Evolutionary conservation across 768 basidiomycete genomes (phyloP).

Genomic region (Suillus weaverae): DNA sequence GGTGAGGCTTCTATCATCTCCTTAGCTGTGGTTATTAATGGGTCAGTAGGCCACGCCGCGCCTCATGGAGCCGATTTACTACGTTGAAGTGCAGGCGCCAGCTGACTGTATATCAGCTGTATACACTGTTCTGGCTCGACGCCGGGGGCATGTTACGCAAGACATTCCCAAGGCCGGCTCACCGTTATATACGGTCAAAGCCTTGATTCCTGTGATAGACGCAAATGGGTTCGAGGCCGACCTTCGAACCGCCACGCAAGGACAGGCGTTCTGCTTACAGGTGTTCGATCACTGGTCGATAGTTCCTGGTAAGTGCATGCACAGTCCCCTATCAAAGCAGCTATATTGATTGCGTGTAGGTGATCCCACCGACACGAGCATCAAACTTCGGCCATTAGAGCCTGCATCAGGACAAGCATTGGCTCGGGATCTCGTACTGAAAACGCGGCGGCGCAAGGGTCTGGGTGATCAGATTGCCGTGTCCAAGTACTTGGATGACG

Average conservation of each 20-base stretch:
- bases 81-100: constrained; percentile 98
- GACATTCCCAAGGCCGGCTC: constrained; percentile 98
- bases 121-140: constrained; percentile 96
- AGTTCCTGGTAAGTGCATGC: constrained; percentile 74
- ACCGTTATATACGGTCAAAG: constrained; percentile 96
- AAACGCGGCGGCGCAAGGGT: constrained; percentile 95
- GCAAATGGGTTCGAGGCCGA: constrained; percentile 99
- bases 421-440: constrained; percentile 92
- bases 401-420: constrained; percentile 96
- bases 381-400: constrained; percentile 94
- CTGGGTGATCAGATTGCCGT: constrained; percentile 96
- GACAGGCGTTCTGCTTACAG: constrained; percentile 98
- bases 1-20: constrained; percentile 49
- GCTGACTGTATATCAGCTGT: constrained; percentile 99
- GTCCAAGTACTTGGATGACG: constrained; percentile 95
- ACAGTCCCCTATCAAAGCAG: not conserved
- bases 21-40: constrained; percentile 5
- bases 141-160: constrained; percentile 98
- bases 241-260: constrained; percentile 94
- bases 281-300: constrained; percentile 99
- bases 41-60: constrained; percentile 82
- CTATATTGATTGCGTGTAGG: constrained; percentile 44
- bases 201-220: constrained; percentile 96
- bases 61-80: constrained; percentile 96
- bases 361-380: constrained; percentile 96